A percentile compares a stretch with the other conserved stretches of the same genome.
Evolutionary conservation across 2,329 filamentous ascomycete genomes (phyloP).

Genomic region (Tolypocladium cylindrosporum): DNA sequence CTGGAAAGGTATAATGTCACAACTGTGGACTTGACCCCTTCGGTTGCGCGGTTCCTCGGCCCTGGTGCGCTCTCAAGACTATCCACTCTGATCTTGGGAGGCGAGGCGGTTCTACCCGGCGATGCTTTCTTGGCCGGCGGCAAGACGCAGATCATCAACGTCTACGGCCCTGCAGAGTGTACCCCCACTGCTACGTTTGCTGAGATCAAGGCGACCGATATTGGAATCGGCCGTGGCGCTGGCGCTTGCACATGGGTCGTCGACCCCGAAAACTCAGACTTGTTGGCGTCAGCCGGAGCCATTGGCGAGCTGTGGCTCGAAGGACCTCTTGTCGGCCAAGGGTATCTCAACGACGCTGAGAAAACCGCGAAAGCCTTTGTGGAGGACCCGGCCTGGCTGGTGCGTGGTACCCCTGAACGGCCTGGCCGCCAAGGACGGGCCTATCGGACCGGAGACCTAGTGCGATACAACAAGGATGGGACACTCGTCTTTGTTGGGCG

Average conservation of each 20-base stretch:
- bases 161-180: constrained; percentile 13
- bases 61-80: constrained; percentile 4
- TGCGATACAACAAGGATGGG: constrained; percentile 21
- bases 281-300: constrained; percentile 6
- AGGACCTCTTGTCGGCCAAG: constrained; percentile 8
- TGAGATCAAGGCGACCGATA: background rate
- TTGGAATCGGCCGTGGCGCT: constrained; percentile 3
- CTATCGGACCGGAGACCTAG: constrained; percentile 39
- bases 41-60: constrained; percentile 7
- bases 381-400: constrained; percentile 2
- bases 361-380: constrained; percentile 14
- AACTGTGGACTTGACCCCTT: constrained; percentile 8
- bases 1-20: constrained; percentile 5
- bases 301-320: constrained; percentile 12
- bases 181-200: constrained; percentile 2
- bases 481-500: constrained; percentile 34
- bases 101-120: constrained; percentile 5
- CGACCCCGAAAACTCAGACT: constrained; percentile 4
- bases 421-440: constrained; percentile 11
- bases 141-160: constrained; percentile 9
- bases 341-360: constrained; percentile 8
- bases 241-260: constrained; percentile 9
- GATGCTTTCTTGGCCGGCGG: constrained; percentile 4
- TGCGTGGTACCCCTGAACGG: background rate
- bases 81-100: constrained; percentile 8